Percentiles rank a stretch among this genome's conserved stretches.
Conservation (phyloP, 2,329 filamentous ascomycete species). For the Neofusicoccum ribis region DNA sequence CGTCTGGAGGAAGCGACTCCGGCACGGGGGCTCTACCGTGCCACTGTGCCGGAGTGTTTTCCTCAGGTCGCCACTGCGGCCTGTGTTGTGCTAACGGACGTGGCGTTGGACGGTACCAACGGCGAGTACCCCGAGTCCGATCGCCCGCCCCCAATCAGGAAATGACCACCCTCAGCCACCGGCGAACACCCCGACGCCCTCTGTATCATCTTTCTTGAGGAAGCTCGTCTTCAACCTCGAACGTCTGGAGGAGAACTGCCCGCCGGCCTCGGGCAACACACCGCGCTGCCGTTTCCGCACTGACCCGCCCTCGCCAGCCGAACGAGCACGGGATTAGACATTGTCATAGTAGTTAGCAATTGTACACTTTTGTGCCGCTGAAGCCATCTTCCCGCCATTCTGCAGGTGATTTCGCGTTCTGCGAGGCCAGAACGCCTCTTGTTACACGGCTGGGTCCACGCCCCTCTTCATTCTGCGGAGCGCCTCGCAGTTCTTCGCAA, state of each 20-base stretch:
- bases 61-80: neutral
- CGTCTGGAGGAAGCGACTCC: slow-evolving; percentile 10
- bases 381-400: no score
- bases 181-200: neutral
- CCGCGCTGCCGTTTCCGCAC: neutral
- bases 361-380: no score
- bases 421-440: neutral
- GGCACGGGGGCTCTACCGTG: neutral
- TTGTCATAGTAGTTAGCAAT: no score
- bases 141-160: neutral
- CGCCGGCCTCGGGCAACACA: neutral
- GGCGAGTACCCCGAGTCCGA: slow-evolving; percentile 8
- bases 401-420: no score
- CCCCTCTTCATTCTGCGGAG: neutral
- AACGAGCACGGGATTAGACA: no score
- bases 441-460: neutral
- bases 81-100: neutral
- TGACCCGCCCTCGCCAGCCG: no score
- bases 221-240: neutral
- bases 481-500: neutral
- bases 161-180: neutral
- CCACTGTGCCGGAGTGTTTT: neutral
- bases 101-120: neutral
- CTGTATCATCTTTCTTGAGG: neutral
- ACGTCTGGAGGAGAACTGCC: slow-evolving; percentile 1